Percentiles rank a stretch among this genome's conserved stretches.
Evolutionary conservation across 169 alveolate species (phyloP).

Genomic region (Cryptosporidium tyzzeri): DNA sequence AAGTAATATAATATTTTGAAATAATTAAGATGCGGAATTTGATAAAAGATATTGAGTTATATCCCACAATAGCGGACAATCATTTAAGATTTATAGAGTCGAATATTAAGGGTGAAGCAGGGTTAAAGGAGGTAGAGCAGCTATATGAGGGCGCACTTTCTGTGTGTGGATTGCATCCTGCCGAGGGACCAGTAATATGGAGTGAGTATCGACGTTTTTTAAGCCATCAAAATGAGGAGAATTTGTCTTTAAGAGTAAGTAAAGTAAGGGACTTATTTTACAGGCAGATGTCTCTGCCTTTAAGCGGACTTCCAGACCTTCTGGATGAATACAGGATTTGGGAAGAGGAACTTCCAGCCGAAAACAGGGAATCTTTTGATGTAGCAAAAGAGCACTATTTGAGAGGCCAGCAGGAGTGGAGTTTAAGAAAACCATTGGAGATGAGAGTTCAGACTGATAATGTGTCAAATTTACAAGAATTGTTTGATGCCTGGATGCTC

Average conservation of each 20-base stretch:
- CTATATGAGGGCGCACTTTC: constrained; percentile 70
- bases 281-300: constrained; percentile 79
- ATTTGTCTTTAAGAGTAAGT: constrained; percentile 20
- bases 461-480: constrained; percentile 58
- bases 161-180: constrained; percentile 68
- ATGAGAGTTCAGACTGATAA: constrained; percentile 73
- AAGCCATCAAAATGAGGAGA: neutral
- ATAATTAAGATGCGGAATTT: neutral
- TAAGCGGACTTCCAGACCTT: constrained; percentile 79
- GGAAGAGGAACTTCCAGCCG: constrained; percentile 69
- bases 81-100: constrained; percentile 57
- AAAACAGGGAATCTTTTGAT: constrained; percentile 25
- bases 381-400: constrained; percentile 32
- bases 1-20: neutral
- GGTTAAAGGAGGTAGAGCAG: constrained; percentile 9
- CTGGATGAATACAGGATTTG: constrained; percentile 79
- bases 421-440: constrained; percentile 51
- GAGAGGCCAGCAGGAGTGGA: constrained; percentile 71
- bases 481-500: constrained; percentile 66
- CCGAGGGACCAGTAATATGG: constrained; percentile 74
- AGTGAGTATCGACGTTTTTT: constrained; percentile 45
- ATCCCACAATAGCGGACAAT: constrained; percentile 67
- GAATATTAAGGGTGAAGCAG: neutral
- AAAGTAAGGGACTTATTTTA: constrained; percentile 75
- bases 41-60: constrained; percentile 34